Base-by-base conservation (phyloP, 2,329 filamentous ascomycete genomes). In the Thermoascus crustaceus region DNA sequence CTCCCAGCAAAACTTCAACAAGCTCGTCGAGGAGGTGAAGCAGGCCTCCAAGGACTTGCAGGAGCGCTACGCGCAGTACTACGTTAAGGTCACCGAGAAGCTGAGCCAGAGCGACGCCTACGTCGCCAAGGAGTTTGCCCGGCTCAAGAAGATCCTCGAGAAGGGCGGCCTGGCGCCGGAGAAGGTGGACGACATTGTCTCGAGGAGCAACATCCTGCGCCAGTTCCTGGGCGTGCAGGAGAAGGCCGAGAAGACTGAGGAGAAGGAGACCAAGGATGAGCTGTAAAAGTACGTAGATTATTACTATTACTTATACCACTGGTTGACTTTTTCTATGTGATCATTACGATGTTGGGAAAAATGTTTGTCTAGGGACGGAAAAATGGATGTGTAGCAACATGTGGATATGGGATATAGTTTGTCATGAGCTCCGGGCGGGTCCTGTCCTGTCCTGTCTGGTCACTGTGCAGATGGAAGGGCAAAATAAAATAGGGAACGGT, bases 11-110 rank as follows among this genome's bases (percentile, higher is more conserved):
- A 78, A 78, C 38, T 63, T 85, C 37, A 68, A 75, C 29, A 76
- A 81, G 44, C 75, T 86, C 14, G 71, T 76, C 21, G 71, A 72
- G 27, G 82, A 93, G 64, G 72, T 83, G 35, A 80, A 82, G 69
- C 81, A 82, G 67, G 75, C 78, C 42, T 80, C 80, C 14, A 72
- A 73, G 49, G 68, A 64, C 34, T 60, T 91, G 34, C 76, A 81
- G 66, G 79, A 81, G 62, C 85, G 85, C 70, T 94, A 89, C 57
- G 85, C 85, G 30, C 75, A 88, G 65, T 98, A 98, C 76, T 96
- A 98, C 63, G 72, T 91, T 60, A 85, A 85, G 60, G 87, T 94
- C 36, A 82, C 91, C 42, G 77, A 85, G 59, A 96, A 95, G 78
- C 68, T 91, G 45, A 72, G 69, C 57, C 72, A 80, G 61, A 93